These are phyloP conservation scores for Phytopythium cucurbitacearum DNA, from an alignment of 352 stramenopile genomes.

Conservation along the genomic window DNA sequence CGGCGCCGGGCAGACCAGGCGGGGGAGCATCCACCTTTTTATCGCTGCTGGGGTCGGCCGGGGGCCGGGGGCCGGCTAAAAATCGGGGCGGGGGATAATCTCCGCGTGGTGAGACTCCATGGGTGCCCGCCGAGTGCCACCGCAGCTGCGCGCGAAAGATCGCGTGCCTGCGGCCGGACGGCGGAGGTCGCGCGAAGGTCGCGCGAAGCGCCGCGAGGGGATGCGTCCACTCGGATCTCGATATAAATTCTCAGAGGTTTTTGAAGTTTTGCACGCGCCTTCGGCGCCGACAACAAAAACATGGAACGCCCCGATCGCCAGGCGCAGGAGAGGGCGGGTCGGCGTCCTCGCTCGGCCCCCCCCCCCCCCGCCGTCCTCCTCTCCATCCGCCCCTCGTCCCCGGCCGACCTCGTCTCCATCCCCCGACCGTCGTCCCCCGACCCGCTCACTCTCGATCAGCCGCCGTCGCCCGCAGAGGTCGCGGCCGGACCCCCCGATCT, in stretches of 20 bases:
- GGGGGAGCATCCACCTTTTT: too few species aligned
- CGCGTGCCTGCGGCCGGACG: not conserved
- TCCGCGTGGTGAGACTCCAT: too few species aligned
- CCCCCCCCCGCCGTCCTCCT: slow-evolving; percentile 8
- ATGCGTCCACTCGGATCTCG: slow-evolving; percentile 11
- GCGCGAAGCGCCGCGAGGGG: slow-evolving; percentile 21
- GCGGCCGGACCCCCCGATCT: not conserved
- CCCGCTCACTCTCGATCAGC: slow-evolving; percentile 12
- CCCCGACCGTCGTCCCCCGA: slow-evolving; percentile 16
- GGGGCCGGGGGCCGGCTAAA: too few species aligned
- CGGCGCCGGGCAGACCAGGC: too few species aligned
- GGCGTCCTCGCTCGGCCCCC: slow-evolving; percentile 12
- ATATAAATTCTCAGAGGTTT: slow-evolving; percentile 14
- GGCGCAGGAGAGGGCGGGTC: slow-evolving; percentile 4
- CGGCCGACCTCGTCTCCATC: not conserved
- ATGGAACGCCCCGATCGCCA: slow-evolving; percentile 13
- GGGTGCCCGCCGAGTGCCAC: too few species aligned
- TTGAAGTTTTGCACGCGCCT: slow-evolving; percentile 24
- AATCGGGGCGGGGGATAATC: too few species aligned
- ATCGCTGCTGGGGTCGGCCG: too few species aligned
- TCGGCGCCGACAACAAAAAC: slow-evolving; percentile 14
- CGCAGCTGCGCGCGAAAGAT: slow-evolving; percentile 26
- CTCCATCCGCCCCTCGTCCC: too few species aligned
- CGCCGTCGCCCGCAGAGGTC: not conserved
- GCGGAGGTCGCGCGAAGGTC: slow-evolving; percentile 17